Conservation (phyloP, 495 filamentous ascomycete species). For the Collariella sp. region DNA sequence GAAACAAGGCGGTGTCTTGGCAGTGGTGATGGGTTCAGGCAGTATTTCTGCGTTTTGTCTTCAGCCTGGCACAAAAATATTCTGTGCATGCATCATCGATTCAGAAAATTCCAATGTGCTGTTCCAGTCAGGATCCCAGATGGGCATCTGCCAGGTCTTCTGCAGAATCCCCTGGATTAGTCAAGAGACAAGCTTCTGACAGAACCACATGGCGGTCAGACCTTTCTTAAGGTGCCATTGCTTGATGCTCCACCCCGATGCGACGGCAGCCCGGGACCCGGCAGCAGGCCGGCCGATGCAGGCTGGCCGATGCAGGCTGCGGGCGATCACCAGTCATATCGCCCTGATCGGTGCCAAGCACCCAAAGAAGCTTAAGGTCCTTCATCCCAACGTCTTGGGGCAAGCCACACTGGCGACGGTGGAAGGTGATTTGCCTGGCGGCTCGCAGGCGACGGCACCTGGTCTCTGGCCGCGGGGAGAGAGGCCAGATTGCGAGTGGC, state of each 20-base stretch:
- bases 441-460: background rate
- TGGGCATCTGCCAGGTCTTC: no score
- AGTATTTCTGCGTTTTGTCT: background rate
- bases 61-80: background rate
- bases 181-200: background rate
- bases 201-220: background rate
- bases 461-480: background rate
- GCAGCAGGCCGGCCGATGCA: background rate
- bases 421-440: background rate
- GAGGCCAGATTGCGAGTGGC: background rate
- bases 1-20: no score
- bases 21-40: no score
- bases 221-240: no score
- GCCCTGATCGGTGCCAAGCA: background rate
- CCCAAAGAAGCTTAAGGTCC: background rate
- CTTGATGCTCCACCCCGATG: background rate
- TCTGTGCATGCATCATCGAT: no score
- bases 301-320: background rate
- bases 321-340: background rate
- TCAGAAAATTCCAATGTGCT: no score
- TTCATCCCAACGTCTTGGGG: background rate
- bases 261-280: no score
- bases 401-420: background rate
- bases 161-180: background rate
- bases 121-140: background rate